Evolutionary conservation across 257 asterid species (phyloP).

Genomic region (Cynanchum wilfordii): DNA sequence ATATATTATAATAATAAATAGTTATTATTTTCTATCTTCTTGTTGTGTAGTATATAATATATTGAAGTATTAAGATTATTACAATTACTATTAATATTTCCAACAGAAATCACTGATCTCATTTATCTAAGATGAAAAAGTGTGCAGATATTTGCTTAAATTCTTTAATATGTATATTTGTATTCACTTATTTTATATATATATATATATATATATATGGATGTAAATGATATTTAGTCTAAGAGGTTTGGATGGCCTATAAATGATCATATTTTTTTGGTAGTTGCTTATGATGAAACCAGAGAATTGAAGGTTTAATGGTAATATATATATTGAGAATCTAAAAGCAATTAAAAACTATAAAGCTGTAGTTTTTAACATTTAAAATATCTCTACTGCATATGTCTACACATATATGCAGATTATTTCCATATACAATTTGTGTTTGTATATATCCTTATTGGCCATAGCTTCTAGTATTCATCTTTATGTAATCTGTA

Average conservation of each 20-base stretch:
- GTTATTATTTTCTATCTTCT: too few relatives aligned
- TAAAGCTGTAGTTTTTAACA: not conserved
- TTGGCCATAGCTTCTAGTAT: not conserved
- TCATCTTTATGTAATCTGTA: not conserved
- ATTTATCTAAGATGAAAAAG: conserved; percentile 23
- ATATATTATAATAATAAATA: too few relatives aligned
- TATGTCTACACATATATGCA: too few relatives aligned
- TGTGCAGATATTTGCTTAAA: conserved; percentile 14
- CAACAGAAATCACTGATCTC: too few relatives aligned
- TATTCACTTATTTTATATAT: not conserved
- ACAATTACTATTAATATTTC: too few relatives aligned
- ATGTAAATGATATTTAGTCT: not conserved
- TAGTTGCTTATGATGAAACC: not conserved
- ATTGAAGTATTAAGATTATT: too few relatives aligned
- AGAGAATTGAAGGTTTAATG: not conserved
- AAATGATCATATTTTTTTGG: too few relatives aligned
- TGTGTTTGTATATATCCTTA: not conserved
- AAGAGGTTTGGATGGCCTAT: not conserved
- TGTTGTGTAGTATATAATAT: conserved; percentile 6
- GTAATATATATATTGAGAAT: not conserved
- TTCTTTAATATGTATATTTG: not conserved
- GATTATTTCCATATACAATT: too few relatives aligned
- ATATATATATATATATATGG: too few relatives aligned
- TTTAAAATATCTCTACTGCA: not conserved
- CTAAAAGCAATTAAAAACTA: not conserved